These are phyloP conservation scores for Epichloe coenophiala DNA, from an alignment of 2,329 filamentous ascomycete genomes.

Conservation along the genomic window DNA sequence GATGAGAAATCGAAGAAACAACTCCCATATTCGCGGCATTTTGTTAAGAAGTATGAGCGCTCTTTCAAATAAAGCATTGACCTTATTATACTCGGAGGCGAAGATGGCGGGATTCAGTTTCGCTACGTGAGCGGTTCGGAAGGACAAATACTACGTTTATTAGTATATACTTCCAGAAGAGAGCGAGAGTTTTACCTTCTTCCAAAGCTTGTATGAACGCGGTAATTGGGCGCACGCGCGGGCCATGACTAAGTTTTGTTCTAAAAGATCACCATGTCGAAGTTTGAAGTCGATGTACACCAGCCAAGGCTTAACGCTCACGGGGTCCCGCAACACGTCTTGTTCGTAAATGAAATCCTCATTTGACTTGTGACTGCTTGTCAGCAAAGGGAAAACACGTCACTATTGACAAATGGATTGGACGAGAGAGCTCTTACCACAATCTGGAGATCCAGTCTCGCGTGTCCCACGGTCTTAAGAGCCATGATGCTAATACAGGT, in stretches of 20 bases:
- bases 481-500: neutral
- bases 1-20: conserved; percentile 85
- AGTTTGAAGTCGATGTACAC: conserved; percentile 86
- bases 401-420: neutral
- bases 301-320: conserved; percentile 86
- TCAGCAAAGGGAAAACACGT: neutral
- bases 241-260: conserved; percentile 81
- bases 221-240: conserved; percentile 81
- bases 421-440: conserved; percentile 20
- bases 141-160: conserved; percentile 57
- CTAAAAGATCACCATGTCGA: conserved; percentile 69
- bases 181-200: conserved; percentile 47
- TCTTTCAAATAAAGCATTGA: conserved; percentile 88
- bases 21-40: conserved; percentile 97
- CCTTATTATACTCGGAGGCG: conserved; percentile 73
- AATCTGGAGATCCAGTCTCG: conserved; percentile 2
- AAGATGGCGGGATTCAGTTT: conserved; percentile 74
- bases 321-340: conserved; percentile 75
- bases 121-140: conserved; percentile 68
- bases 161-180: conserved; percentile 5
- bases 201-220: conserved; percentile 96
- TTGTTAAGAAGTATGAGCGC: conserved; percentile 91
- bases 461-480: neutral
- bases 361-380: conserved; percentile 45
- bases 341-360: conserved; percentile 95